These are phyloP conservation scores for Nannizziopsis arthrosporioides DNA, from an alignment of 2,329 filamentous ascomycete species.

Conservation along the genomic window DNA sequence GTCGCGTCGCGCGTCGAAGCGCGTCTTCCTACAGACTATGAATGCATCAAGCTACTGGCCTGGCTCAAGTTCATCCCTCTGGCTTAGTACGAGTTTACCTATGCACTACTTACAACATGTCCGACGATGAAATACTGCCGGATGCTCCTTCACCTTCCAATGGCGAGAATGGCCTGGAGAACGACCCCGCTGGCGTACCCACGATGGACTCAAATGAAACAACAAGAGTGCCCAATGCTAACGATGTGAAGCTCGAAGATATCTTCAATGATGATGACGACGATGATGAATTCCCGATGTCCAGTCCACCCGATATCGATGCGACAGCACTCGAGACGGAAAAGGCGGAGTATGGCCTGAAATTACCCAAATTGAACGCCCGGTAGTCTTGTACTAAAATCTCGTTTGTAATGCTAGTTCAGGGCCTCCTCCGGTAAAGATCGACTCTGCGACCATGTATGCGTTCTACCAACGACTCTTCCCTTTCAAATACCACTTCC, in stretches of 20 bases:
- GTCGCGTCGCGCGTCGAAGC: background rate
- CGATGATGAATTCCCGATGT: constrained; percentile 43
- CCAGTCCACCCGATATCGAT: constrained; percentile 33
- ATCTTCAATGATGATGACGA: constrained; percentile 50
- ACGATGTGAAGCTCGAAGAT: constrained; percentile 42
- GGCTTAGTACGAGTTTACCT: background rate
- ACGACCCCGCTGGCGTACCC: constrained; percentile 10
- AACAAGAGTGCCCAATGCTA: constrained; percentile 19
- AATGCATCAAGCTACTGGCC: background rate
- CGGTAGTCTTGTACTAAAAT: background rate
- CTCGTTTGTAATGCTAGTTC: constrained; percentile 16
- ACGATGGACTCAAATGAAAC: constrained; percentile 23
- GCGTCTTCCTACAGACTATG: constrained; percentile 1
- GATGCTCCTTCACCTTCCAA: constrained; percentile 4
- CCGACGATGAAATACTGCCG: constrained; percentile 11
- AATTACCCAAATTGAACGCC: background rate
- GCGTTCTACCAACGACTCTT: constrained; percentile 94
- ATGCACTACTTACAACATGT: constrained; percentile 6
- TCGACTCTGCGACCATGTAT: constrained; percentile 74
- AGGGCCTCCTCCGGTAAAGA: constrained; percentile 36
- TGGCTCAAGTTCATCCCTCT: background rate
- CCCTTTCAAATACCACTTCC: constrained; percentile 86
- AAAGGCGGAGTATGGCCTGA: constrained; percentile 4
- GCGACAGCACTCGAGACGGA: background rate
- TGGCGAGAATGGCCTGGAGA: background rate